These are phyloP conservation scores for carrot (Daucus carota) DNA, from an alignment of 129 eudicot genomes.

Conservation along the genomic window DH1_v3.0 NC_030382.2:41854001-41854500, in stretches of 20 bases:
- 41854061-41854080: conserved; percentile 97
- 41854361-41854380: conserved; percentile 2
- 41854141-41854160: conserved; percentile 87
- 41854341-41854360: conserved; percentile 3
- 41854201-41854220: conserved; percentile 12
- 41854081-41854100: conserved; percentile 85
- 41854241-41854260: conserved; percentile 19
- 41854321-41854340: conserved; percentile 27
- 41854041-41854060: conserved; percentile 1
- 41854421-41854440: conserved; percentile 5
- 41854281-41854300: neutral
- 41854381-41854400: conserved; percentile 7
- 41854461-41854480: no score
- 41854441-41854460: neutral
- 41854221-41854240: conserved; percentile 15
- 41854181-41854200: conserved; percentile 94
- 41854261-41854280: conserved; percentile 33
- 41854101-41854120: conserved; percentile 83
- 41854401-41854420: neutral
- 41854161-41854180: conserved; percentile 96
- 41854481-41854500: no score
- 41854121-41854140: conserved; percentile 76
- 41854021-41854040: no score
- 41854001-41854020: neutral
- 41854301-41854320: conserved; percentile 15